A percentile compares a stretch with the other conserved stretches of the same genome.
These are phyloP conservation scores for Chrysoporthe austroafricana DNA, from an alignment of 2,329 filamentous ascomycete genomes.

Conservation along the genomic window DNA sequence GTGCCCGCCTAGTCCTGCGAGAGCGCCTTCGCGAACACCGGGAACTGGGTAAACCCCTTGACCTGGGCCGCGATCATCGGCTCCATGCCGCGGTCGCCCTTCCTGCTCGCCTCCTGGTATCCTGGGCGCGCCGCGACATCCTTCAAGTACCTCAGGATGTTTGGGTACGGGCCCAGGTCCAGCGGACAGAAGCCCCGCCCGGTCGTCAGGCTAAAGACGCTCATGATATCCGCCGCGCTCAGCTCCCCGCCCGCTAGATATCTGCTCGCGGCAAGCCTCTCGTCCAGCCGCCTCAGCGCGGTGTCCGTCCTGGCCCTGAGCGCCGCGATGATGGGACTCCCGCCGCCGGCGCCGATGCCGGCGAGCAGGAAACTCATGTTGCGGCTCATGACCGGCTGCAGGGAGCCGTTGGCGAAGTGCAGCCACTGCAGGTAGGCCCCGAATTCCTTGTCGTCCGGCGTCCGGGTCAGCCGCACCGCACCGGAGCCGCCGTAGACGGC, in stretches of 20 bases:
- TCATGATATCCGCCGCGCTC: constrained; percentile 69
- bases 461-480: constrained; percentile 36
- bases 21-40: constrained; percentile 6
- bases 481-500: constrained; percentile 33
- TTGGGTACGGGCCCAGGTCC: constrained; percentile 45
- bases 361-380: constrained; percentile 43
- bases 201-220: constrained; percentile 63
- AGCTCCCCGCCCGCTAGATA: constrained; percentile 66
- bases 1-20: not conserved
- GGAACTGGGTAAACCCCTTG: constrained; percentile 22
- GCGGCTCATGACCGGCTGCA: constrained; percentile 19
- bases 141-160: constrained; percentile 51
- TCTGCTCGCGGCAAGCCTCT: constrained; percentile 48
- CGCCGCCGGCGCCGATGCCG: constrained; percentile 34
- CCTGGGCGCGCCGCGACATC: constrained; percentile 48
- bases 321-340: constrained; percentile 31
- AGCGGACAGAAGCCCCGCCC: constrained; percentile 55
- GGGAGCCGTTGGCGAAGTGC: constrained; percentile 55
- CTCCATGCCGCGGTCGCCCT: constrained; percentile 52
- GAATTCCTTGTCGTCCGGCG: constrained; percentile 57
- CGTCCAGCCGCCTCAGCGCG: constrained; percentile 50
- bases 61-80: constrained; percentile 28
- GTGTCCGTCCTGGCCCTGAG: constrained; percentile 36
- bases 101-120: constrained; percentile 52
- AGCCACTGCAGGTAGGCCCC: constrained; percentile 68